Base-by-base conservation (phyloP, 345 rosid genomes). In the Microthlaspi erraticum region DNA sequence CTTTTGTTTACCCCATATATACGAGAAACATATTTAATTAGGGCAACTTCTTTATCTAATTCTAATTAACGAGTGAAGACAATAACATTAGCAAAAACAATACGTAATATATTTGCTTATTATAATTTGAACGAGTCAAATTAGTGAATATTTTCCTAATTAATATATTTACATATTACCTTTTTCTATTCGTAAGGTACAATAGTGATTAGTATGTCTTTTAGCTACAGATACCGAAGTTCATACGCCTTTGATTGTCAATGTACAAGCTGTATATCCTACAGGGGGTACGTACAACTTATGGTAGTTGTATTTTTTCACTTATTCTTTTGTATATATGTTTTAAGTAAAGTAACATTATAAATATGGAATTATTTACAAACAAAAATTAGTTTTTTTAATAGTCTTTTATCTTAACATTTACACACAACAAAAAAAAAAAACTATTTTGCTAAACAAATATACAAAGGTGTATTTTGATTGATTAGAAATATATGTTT, bases 41-140 rank as follows among this genome's bases (percentile, higher is more conserved):
- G 52, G 71, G 53, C 13, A 29, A 38, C 38, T 31, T 63, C 66
- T 43, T 63, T 63, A 45, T 52, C 33, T 60, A 53, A 42, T 44
- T 52, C 33, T 60, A 53, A 42, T 44, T 51, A 44, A 49, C 33
- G 62, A 66, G 42, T 46, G 37, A 26, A 67, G 33, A 55, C 20
- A 75, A 64, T 29, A 76, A 38, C 32, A 68, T 52, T 16, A 13
- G 39, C 39, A 68, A 29, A 31, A 68, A 16, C 39, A 51, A 42
- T 55, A 68, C 65, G 44, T 75, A 55, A 46, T 54, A 62, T 31
- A 26, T 26, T 26, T 26, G 66, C 38, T 38, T 37, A 18, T 38
- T 60, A 55, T 37, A 69, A 36, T 29, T 44, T 37, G 68, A 60
- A 69, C 68, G 29, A 59, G 70, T 61, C 78, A 68, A 45, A 64